Percentiles rank a stretch among this genome's conserved stretches.
phyloP scores from a whole-genome alignment of 306 rosid species.

The Hippophae rhamnoides region DNA sequence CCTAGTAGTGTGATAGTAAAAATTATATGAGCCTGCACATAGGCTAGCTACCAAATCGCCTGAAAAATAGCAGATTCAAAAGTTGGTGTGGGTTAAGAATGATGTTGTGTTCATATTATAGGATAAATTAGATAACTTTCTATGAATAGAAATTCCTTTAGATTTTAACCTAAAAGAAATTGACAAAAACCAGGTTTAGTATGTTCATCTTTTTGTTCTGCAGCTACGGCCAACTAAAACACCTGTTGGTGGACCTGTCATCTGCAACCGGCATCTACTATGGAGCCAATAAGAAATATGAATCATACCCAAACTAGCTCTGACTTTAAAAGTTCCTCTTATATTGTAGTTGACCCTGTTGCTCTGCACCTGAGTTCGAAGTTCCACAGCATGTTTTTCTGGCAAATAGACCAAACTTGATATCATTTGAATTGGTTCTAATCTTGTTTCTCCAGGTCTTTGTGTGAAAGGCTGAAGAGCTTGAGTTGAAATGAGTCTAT shows the following conservation, averaged over 20 bases:
- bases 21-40: too few relatives aligned
- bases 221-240: conserved; percentile 59
- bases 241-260: conserved; percentile 85
- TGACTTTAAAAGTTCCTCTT: conserved; percentile 67
- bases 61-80: too few relatives aligned
- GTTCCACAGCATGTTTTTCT: conserved; percentile 52
- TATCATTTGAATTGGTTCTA: conserved; percentile 51
- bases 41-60: too few relatives aligned
- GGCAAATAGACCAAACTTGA: conserved; percentile 84
- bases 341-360: conserved; percentile 47
- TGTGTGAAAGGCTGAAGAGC: conserved; percentile 53
- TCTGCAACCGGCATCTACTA: conserved; percentile 63
- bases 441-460: conserved; percentile 44
- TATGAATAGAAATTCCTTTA: conserved; percentile 7
- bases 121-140: too few relatives aligned
- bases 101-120: too few relatives aligned
- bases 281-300: conserved; percentile 60
- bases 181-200: not conserved
- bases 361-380: conserved; percentile 56
- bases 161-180: conserved; percentile 9
- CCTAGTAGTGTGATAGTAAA: too few relatives aligned
- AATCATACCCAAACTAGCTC: conserved; percentile 45
- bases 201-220: conserved; percentile 45
- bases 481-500: conserved; percentile 60
- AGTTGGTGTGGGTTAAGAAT: too few relatives aligned